phyloP scores from a whole-genome alignment of 352 stramenopile species.

The Plasmopara muralis region DNA sequence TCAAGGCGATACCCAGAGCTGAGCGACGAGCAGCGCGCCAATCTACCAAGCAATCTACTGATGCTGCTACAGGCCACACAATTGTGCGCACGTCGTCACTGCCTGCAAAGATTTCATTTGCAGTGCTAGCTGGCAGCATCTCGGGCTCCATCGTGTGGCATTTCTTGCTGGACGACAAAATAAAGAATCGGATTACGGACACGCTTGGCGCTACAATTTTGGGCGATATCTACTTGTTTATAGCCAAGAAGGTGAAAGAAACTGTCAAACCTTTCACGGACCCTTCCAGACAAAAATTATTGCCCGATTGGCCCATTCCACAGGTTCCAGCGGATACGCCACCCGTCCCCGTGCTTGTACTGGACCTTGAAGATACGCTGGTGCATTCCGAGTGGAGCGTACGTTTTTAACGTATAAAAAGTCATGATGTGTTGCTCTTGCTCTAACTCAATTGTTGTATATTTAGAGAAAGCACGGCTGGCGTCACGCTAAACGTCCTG shows the following conservation, averaged over 20 bases:
- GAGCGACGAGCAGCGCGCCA: slow-evolving; percentile 53
- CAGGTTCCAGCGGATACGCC: slow-evolving; percentile 70
- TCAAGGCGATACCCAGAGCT: slow-evolving; percentile 53
- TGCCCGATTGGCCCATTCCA: slow-evolving; percentile 84
- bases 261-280: slow-evolving; percentile 71
- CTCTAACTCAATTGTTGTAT: neutral
- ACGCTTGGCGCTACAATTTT: slow-evolving; percentile 53
- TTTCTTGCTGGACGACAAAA: slow-evolving; percentile 58
- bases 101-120: slow-evolving; percentile 64
- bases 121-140: slow-evolving; percentile 53
- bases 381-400: slow-evolving; percentile 87
- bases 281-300: slow-evolving; percentile 69
- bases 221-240: slow-evolving; percentile 52
- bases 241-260: slow-evolving; percentile 61
- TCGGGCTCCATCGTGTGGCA: slow-evolving; percentile 62
- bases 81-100: slow-evolving; percentile 69
- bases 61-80: slow-evolving; percentile 21
- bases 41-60: slow-evolving; percentile 27
- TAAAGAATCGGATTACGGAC: slow-evolving; percentile 39
- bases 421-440: neutral
- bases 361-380: slow-evolving; percentile 83
- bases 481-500: slow-evolving; percentile 80
- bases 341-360: slow-evolving; percentile 70
- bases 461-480: slow-evolving; percentile 78
- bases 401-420: slow-evolving; percentile 23